These are phyloP conservation scores for Diutina pseudorugosa DNA, from an alignment of 1,139 yeast genomes.

Conservation along the genomic window DNA sequence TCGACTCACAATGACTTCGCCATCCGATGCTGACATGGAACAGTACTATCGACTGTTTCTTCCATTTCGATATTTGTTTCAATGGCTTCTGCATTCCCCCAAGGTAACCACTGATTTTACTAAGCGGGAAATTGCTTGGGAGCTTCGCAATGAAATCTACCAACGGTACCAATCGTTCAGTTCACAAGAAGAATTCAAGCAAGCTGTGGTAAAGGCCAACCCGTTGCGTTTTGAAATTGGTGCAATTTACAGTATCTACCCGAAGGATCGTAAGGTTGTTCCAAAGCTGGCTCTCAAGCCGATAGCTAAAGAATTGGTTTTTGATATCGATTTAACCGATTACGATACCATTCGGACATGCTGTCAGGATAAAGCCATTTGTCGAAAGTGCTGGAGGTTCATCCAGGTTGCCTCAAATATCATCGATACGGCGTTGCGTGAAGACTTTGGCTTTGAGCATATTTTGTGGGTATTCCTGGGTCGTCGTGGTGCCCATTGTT, in stretches of 20 bases:
- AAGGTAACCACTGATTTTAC: conserved; percentile 60
- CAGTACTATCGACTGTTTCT: conserved; percentile 63
- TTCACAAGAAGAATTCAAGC: conserved; percentile 59
- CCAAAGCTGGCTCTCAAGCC: conserved; percentile 77
- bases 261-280: conserved; percentile 70
- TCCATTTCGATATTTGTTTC: conserved; percentile 65
- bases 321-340: conserved; percentile 96
- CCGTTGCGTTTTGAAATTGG: conserved; percentile 96
- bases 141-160: conserved; percentile 73
- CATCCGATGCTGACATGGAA: conserved; percentile 43
- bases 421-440: conserved; percentile 56
- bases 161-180: conserved; percentile 77
- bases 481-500: conserved; percentile 98
- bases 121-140: conserved; percentile 90
- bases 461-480: conserved; percentile 96
- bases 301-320: conserved; percentile 73
- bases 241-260: conserved; percentile 80
- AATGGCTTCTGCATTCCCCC: conserved; percentile 84
- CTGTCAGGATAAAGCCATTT: conserved; percentile 75
- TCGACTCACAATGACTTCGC: background rate
- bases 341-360: conserved; percentile 92
- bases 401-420: conserved; percentile 79
- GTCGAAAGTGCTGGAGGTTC: conserved; percentile 88
- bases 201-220: conserved; percentile 55
- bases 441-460: conserved; percentile 84